Evolutionary conservation across 164 flowering plant species (phyloP), one percentile per base, ranked within the genome.

Genomic region (Vitis riparia): DNA sequence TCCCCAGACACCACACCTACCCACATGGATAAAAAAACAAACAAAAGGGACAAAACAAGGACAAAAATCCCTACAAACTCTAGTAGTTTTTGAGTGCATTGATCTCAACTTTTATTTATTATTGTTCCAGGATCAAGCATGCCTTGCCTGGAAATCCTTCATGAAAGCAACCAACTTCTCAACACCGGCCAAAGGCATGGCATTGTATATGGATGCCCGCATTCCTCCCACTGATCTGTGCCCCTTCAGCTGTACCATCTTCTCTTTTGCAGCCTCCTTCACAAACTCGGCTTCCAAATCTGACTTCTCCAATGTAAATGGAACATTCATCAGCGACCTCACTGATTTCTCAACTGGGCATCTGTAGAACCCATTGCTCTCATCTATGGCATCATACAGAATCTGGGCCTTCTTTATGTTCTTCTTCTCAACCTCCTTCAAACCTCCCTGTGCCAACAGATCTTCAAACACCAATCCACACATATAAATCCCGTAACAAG

Each of bases 151-250:
- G 80, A 95, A 95, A 63, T 88, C 92, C 85, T 90, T 89, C 99
- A 95, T 95, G 84, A 93, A 95, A 75, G 86, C 91, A 62, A 93
- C 98, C 86, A 95, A 76, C 76, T 91, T 95, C 79, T 93, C 91
- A 51, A 95, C 97, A 2, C 99, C 99, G 73, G 93, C 97, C 75
- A 87, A 79, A 9, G 97, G 97, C 98, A 93, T 91, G 0, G 99
- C 99, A 80, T 96, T 96, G 72, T 91, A 96, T 27, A 96, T 96
- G 1, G 98, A 93, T 80, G 99, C 99, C 55, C 99, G 79, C 88
- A 93, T 89, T 3, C 99, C 98, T 14, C 99, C 99, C 8, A 96
- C 99, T 19, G 99, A 93, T 67, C 98, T 74, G 58, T 95, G 99
- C 15, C 99, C 98, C 85, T 96, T 96, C 29, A 96, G 92, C 81